Evolutionary conservation across 257 asterid genomes (phyloP).

Genomic region (Przewalskia tangutica): DNA sequence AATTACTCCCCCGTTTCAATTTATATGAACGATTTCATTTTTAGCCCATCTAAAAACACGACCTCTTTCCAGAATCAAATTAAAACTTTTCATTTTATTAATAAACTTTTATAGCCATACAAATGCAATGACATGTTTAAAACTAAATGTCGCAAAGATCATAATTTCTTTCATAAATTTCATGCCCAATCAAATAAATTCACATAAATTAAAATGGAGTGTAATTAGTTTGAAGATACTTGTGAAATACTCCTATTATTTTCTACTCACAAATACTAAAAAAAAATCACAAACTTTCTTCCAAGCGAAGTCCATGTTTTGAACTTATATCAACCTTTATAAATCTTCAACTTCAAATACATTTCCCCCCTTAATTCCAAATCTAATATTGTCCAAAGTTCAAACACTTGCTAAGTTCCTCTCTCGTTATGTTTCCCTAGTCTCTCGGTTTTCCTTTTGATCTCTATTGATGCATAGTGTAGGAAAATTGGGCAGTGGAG

Average conservation of each 20-base stretch:
- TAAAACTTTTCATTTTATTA: background rate
- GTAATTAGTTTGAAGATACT: background rate
- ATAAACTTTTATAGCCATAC: background rate
- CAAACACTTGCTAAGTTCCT: background rate
- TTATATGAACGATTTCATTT: too few species aligned
- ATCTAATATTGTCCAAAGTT: background rate
- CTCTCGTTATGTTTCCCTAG: background rate
- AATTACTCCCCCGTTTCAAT: too few species aligned
- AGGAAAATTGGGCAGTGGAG: conserved; percentile 53
- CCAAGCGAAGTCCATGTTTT: background rate
- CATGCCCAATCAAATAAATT: background rate
- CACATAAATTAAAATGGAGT: too few species aligned
- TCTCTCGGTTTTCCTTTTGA: background rate
- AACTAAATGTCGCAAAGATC: background rate
- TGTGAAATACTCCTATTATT: background rate
- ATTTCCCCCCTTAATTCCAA: background rate
- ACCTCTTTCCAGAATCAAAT: too few species aligned
- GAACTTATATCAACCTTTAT: background rate
- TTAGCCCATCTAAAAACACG: too few species aligned
- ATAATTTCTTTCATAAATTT: background rate
- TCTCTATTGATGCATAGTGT: conserved; percentile 4
- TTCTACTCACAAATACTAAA: background rate
- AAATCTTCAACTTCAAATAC: background rate
- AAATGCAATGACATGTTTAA: background rate
- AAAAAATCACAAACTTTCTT: background rate